Percentiles rank a stretch among this genome's conserved stretches.
Conservation (phyloP, 495 filamentous ascomycete genomes). For the Penicillium dipodomyicola region DNA sequence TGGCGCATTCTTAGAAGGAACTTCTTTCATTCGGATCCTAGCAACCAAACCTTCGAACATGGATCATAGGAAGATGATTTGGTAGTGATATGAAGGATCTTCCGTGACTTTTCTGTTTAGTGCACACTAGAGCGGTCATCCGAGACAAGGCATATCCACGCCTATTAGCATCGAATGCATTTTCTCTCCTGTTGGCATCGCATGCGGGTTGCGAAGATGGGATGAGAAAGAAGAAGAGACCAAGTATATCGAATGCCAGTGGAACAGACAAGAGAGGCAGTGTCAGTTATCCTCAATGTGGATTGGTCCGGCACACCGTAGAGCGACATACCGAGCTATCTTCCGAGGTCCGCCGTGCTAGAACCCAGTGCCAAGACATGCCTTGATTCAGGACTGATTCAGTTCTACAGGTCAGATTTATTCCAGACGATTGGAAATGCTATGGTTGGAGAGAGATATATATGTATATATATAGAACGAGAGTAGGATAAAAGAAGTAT, state of each 20-base stretch:
- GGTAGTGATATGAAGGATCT: too few species aligned
- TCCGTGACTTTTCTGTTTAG: too few species aligned
- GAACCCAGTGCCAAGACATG: conserved; percentile 31
- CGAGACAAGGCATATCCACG: too few species aligned
- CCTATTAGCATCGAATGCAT: too few species aligned
- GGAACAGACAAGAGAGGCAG: not conserved
- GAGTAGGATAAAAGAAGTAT: not conserved
- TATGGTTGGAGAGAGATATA: not conserved
- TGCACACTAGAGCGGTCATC: too few species aligned
- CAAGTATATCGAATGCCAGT: too few species aligned
- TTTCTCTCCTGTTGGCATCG: too few species aligned
- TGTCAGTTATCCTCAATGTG: not conserved
- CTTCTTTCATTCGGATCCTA: not conserved
- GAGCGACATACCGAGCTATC: not conserved
- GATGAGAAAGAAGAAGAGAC: too few species aligned
- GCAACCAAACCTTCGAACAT: not conserved
- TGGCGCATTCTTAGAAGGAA: not conserved
- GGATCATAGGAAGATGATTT: too few species aligned
- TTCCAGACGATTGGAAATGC: not conserved
- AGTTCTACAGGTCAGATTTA: not conserved
- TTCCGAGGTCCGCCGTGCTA: conserved; percentile 10
- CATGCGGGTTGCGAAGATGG: too few species aligned
- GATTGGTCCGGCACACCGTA: not conserved
- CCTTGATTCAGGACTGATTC: conserved; percentile 40
- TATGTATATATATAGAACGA: not conserved